These are phyloP conservation scores for Salix caprea DNA, from an alignment of 345 rosid genomes.

Conservation along the genomic window DNA sequence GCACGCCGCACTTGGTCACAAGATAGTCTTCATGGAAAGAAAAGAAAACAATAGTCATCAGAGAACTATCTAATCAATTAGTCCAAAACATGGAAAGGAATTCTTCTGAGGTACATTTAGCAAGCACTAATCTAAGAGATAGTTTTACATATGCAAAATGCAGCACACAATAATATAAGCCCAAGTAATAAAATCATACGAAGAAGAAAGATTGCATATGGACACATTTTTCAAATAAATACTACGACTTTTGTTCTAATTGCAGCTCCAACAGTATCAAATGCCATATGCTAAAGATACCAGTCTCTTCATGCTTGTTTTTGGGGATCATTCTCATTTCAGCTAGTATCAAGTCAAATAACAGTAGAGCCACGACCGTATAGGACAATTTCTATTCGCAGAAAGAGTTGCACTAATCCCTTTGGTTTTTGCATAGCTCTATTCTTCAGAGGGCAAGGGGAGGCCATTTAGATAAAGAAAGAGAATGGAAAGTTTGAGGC, in stretches of 20 bases:
- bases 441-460: too few species aligned
- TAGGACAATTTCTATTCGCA: too few species aligned
- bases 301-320: not conserved
- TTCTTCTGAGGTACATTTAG: not conserved
- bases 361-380: not conserved
- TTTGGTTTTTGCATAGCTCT: too few species aligned
- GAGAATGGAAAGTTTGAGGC: too few species aligned
- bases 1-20: conserved; percentile 97
- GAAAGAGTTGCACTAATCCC: too few species aligned
- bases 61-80: not conserved
- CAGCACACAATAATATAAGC: not conserved
- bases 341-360: not conserved
- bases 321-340: not conserved
- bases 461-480: too few species aligned
- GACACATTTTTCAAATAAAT: not conserved
- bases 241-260: not conserved
- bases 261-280: not conserved
- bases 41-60: conserved; percentile 8
- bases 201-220: not conserved
- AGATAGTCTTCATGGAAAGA: conserved; percentile 69
- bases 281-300: not conserved
- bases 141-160: not conserved
- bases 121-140: not conserved
- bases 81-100: not conserved
- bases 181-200: too few species aligned